These are phyloP conservation scores for Lignosus rhinocerotis DNA, from an alignment of 1,284 basidiomycete genomes.

Conservation along the genomic window DNA sequence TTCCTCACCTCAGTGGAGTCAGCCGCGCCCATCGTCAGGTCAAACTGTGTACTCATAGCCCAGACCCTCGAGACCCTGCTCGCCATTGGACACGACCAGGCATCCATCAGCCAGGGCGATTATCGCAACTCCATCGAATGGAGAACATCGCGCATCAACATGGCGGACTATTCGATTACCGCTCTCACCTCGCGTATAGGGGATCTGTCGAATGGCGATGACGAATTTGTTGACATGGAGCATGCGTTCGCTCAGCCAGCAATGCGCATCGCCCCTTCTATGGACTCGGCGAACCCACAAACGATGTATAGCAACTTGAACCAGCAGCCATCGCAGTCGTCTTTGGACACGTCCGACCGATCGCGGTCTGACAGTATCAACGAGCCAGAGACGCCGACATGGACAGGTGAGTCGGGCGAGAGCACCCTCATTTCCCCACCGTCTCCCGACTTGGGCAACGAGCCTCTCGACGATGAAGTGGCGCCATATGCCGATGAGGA, in stretches of 20 bases:
- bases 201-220: slow-evolving; percentile 37
- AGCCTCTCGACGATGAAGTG: slow-evolving; percentile 29
- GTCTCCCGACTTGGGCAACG: slow-evolving; percentile 17
- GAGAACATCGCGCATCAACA: slow-evolving; percentile 68
- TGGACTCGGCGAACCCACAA: slow-evolving; percentile 19
- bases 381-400: slow-evolving; percentile 32
- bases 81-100: slow-evolving; percentile 67
- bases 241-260: slow-evolving; percentile 47
- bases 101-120: slow-evolving; percentile 62
- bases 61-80: slow-evolving; percentile 63
- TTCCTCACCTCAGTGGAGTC: slow-evolving; percentile 28
- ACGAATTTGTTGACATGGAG: slow-evolving; percentile 66
- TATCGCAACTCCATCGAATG: slow-evolving; percentile 73
- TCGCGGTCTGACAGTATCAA: slow-evolving; percentile 28
- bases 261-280: slow-evolving; percentile 22
- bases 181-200: slow-evolving; percentile 29
- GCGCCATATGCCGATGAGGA: slow-evolving; percentile 35
- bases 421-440: slow-evolving; percentile 23
- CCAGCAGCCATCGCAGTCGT: slow-evolving; percentile 31
- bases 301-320: slow-evolving; percentile 28
- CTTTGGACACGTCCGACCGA: slow-evolving; percentile 28
- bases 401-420: slow-evolving; percentile 27
- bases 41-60: slow-evolving; percentile 47
- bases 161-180: slow-evolving; percentile 51
- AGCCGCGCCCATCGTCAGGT: slow-evolving; percentile 32